These are phyloP conservation scores for Trichoderma arundinaceum DNA, from an alignment of 2,329 filamentous ascomycete species.

Conservation along the genomic window DNA sequence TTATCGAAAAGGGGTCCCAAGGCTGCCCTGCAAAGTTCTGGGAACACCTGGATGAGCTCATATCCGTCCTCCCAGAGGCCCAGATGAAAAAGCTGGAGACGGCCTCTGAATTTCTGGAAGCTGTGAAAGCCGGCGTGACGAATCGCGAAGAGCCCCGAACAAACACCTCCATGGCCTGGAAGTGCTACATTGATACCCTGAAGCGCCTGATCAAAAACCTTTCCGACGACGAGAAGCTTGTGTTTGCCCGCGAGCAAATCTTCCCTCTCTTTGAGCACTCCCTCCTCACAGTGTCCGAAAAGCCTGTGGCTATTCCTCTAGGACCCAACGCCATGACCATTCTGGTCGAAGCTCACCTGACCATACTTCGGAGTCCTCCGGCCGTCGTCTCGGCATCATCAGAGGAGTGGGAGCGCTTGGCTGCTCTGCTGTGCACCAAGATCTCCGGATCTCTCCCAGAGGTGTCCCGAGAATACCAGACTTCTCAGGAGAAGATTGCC, in stretches of 20 bases:
- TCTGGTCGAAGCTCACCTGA: conserved; percentile 55
- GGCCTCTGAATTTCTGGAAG: conserved; percentile 65
- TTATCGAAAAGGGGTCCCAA: conserved; percentile 84
- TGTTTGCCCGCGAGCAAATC: conserved; percentile 56
- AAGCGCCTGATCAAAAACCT: conserved; percentile 58
- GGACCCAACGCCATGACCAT: conserved; percentile 47
- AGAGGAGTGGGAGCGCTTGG: conserved; percentile 67
- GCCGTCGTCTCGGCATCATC: conserved; percentile 56
- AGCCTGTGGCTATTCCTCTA: conserved; percentile 42
- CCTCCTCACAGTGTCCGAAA: conserved; percentile 53
- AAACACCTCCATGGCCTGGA: conserved; percentile 74
- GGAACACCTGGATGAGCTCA: conserved; percentile 67
- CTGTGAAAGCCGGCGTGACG: conserved; percentile 73
- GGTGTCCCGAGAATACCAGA: conserved; percentile 75
- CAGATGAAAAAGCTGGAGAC: conserved; percentile 51
- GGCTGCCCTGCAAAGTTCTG: conserved; percentile 75
- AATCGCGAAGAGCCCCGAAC: conserved; percentile 75
- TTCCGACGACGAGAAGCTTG: conserved; percentile 52
- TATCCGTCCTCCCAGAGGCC: conserved; percentile 63
- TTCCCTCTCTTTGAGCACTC: conserved; percentile 63
- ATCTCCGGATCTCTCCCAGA: conserved; percentile 80
- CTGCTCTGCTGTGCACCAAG: conserved; percentile 64
- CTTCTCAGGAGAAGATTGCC: conserved; percentile 72
- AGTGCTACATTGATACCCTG: conserved; percentile 71
- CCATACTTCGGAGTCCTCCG: conserved; percentile 50